Percentiles rank a stretch among this genome's conserved stretches.
Evolutionary conservation across 208 protist species (phyloP).

Genomic region (Leishmania turanica): DNA sequence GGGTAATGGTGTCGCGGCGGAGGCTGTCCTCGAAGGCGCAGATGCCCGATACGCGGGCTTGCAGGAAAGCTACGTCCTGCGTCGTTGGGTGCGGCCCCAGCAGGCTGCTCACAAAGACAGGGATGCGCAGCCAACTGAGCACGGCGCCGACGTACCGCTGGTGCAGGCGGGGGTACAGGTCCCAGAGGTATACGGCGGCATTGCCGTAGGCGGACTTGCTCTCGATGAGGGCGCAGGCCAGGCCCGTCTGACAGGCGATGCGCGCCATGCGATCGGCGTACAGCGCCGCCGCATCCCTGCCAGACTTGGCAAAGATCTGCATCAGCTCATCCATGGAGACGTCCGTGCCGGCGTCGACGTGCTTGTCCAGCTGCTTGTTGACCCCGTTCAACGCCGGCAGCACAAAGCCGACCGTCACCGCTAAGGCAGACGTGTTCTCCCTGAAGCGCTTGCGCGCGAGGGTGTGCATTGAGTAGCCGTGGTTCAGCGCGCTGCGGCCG

Average conservation of each 20-base stretch:
- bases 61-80: conserved; percentile 49
- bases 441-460: conserved; percentile 54
- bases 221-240: conserved; percentile 53
- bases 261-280: conserved; percentile 66
- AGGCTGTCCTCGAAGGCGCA: conserved; percentile 63
- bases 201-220: conserved; percentile 42
- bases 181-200: conserved; percentile 75
- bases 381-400: conserved; percentile 59
- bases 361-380: conserved; percentile 58
- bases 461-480: conserved; percentile 53
- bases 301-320: conserved; percentile 37
- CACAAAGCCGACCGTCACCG: conserved; percentile 54
- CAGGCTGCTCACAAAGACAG: conserved; percentile 55
- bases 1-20: conserved; percentile 53
- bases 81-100: conserved; percentile 41
- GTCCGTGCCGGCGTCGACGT: conserved; percentile 60
- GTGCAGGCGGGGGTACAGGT: conserved; percentile 73
- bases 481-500: conserved; percentile 27
- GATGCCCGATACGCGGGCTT: conserved; percentile 29
- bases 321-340: conserved; percentile 59
- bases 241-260: conserved; percentile 51
- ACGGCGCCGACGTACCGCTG: conserved; percentile 64
- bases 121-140: conserved; percentile 48
- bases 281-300: conserved; percentile 25
- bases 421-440: conserved; percentile 66